A percentile compares a stretch with the other conserved stretches of the same genome.
These are phyloP conservation scores for Kondoa malvinella DNA, from an alignment of 768 basidiomycete genomes.

Conservation along the genomic window DNA sequence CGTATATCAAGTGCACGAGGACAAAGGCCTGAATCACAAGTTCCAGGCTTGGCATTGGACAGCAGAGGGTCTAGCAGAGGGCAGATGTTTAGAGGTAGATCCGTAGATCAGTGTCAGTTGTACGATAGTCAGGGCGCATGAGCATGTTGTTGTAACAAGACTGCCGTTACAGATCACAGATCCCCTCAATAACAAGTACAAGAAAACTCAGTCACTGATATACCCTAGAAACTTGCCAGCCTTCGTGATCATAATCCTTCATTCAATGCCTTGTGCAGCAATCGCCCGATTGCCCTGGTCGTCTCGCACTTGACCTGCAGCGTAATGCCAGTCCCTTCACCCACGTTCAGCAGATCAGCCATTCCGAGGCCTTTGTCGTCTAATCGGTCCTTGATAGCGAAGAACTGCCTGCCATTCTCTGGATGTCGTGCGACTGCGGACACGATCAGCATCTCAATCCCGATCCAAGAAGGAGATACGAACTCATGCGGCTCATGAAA, in stretches of 20 bases:
- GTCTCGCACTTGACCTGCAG: no score
- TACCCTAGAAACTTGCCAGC: no score
- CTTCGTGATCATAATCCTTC: no score
- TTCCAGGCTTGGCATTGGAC: constrained; percentile 56
- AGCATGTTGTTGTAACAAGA: not conserved
- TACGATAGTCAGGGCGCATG: not conserved
- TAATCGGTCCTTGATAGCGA: not conserved
- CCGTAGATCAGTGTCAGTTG: not conserved
- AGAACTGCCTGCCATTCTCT: not conserved
- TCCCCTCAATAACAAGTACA: no score
- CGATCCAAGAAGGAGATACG: not conserved
- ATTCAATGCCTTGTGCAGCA: no score
- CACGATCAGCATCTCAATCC: not conserved
- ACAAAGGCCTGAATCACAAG: constrained; percentile 78
- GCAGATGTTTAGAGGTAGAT: constrained; percentile 1
- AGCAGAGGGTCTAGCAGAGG: constrained; percentile 14
- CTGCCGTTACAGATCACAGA: no score
- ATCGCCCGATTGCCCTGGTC: no score
- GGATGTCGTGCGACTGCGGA: not conserved
- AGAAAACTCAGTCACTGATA: no score
- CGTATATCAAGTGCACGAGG: constrained; percentile 51
- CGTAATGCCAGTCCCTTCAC: no score
- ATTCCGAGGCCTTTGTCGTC: not conserved
- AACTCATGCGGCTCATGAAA: not conserved
- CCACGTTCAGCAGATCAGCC: no score